Conservation (phyloP, 768 basidiomycete genomes). For the Naganishia onofrii region DNA sequence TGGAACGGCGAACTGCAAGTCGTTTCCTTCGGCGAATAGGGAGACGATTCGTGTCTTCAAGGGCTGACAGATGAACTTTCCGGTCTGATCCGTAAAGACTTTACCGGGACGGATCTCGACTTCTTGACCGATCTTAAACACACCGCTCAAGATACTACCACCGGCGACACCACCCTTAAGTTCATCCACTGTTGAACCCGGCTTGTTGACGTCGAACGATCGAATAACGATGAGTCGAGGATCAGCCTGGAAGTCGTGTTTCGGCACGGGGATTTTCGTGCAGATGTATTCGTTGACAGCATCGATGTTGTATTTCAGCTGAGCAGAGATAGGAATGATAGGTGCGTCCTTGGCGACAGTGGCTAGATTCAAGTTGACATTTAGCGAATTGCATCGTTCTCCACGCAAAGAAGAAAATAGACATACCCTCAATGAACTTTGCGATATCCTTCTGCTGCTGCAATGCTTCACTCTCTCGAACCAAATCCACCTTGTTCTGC, state of each 20-base stretch:
- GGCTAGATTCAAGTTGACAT: slow-evolving; percentile 56
- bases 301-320: slow-evolving; percentile 98
- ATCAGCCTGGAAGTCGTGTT: slow-evolving; percentile 85
- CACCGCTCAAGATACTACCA: slow-evolving; percentile 89
- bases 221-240: slow-evolving; percentile 97
- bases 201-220: slow-evolving; percentile 99
- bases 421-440: slow-evolving; percentile 86
- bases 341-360: slow-evolving; percentile 96
- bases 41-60: slow-evolving; percentile 89
- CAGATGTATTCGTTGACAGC: slow-evolving; percentile 99
- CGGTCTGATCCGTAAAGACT: slow-evolving; percentile 88
- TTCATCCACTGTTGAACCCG: slow-evolving; percentile 93
- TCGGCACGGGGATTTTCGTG: slow-evolving; percentile 89
- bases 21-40: slow-evolving; percentile 90
- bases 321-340: slow-evolving; percentile 97
- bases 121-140: slow-evolving; percentile 81
- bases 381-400: neutral
- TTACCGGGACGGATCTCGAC: slow-evolving; percentile 97
- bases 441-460: slow-evolving; percentile 95
- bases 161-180: slow-evolving; percentile 98
- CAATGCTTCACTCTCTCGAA: slow-evolving; percentile 87
- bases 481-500: slow-evolving; percentile 98
- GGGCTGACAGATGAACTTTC: slow-evolving; percentile 85
- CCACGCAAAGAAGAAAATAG: neutral
- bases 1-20: slow-evolving; percentile 90